Conservation (phyloP, 768 basidiomycete species). For the Pilatotrama ljubarskyi region DNA sequence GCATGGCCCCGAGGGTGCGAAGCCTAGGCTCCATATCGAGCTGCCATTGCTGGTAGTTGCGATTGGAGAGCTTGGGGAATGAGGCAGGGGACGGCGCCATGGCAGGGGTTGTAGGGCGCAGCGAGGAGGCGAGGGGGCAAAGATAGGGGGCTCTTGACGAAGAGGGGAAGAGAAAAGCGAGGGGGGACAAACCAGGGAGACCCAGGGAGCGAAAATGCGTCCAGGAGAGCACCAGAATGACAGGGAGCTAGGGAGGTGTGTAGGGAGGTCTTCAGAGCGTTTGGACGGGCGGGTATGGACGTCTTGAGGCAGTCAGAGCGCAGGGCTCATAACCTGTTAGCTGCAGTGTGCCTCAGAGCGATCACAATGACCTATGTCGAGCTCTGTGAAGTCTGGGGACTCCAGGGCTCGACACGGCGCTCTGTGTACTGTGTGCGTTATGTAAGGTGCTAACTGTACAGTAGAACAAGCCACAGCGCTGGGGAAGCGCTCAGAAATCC, state of each 20-base stretch:
- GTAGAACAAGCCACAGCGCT: no score
- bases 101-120: background rate
- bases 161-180: background rate
- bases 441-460: no score
- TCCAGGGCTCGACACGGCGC: background rate
- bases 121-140: background rate
- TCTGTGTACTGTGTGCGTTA: no score
- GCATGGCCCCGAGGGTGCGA: background rate
- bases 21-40: background rate
- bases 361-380: slow-evolving; percentile 2
- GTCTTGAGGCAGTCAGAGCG: slow-evolving; percentile 10
- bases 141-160: background rate
- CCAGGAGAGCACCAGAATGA: background rate
- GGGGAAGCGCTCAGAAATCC: no score
- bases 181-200: background rate
- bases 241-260: background rate
- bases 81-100: slow-evolving; percentile 1
- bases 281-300: slow-evolving; percentile 8
- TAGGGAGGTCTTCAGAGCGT: slow-evolving; percentile 1
- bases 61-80: slow-evolving; percentile 12
- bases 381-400: background rate
- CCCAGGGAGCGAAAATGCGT: background rate
- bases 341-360: slow-evolving; percentile 5
- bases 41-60: slow-evolving; percentile 8
- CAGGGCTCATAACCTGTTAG: slow-evolving; percentile 12